Percentiles rank a stretch among this genome's conserved stretches.
phyloP scores from a whole-genome alignment of 1,284 basidiomycete species.

The Irpex lacteus region DNA sequence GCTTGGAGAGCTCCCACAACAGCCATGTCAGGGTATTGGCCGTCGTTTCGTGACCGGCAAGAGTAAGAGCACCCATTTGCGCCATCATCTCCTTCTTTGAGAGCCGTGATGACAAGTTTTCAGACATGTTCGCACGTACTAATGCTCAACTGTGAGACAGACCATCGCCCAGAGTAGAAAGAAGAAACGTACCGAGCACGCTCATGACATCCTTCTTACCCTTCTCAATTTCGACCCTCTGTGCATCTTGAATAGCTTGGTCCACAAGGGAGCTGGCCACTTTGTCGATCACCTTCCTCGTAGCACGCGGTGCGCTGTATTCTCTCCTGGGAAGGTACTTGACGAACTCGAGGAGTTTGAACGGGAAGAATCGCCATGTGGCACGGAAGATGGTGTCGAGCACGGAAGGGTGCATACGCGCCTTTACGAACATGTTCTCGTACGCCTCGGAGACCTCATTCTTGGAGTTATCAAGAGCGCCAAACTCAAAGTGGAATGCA shows the following conservation, averaged over 20 bases:
- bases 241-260: slow-evolving; percentile 2
- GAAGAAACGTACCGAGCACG: slow-evolving; percentile 18
- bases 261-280: slow-evolving; percentile 4
- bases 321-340: slow-evolving; percentile 25
- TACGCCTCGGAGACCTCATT: slow-evolving; percentile 24
- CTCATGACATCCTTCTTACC: slow-evolving; percentile 28
- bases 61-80: slow-evolving; percentile 8
- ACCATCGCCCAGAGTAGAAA: background rate
- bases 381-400: background rate
- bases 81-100: slow-evolving; percentile 15
- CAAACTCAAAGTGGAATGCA: slow-evolving; percentile 28
- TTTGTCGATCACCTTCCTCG: slow-evolving; percentile 20
- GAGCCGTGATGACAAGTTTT: slow-evolving; percentile 20
- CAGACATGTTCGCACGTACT: slow-evolving; percentile 24
- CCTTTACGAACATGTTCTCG: slow-evolving; percentile 23
- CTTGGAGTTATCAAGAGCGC: slow-evolving; percentile 23
- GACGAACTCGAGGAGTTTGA: slow-evolving; percentile 18
- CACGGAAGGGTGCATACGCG: background rate
- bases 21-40: slow-evolving; percentile 23
- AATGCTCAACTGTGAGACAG: background rate
- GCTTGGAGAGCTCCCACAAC: slow-evolving; percentile 26
- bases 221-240: slow-evolving; percentile 8
- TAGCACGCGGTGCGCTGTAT: slow-evolving; percentile 23
- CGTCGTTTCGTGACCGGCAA: slow-evolving; percentile 28
- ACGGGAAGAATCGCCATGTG: slow-evolving; percentile 21